Evolutionary conservation across 371 early-diverging fungal species (phyloP), one percentile per base, ranked within the genome.

Genomic region (Apophysomyces sp.): DNA sequence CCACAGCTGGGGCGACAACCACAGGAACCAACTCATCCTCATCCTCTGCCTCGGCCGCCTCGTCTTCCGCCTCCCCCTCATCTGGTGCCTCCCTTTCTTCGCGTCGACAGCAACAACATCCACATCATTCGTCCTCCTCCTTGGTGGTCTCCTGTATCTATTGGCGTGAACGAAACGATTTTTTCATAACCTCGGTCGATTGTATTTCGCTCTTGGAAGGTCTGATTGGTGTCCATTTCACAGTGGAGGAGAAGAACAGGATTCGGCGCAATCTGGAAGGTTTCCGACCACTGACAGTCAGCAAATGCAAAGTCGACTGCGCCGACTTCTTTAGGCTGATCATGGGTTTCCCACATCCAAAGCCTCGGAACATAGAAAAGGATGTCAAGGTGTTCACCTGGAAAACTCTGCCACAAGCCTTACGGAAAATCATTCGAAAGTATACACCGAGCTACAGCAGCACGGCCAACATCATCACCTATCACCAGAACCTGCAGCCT

Each of bases 301-400:
- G 87, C 65, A 93, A 93, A 71, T 83, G 85, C 68, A 89, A 89
- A 61, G 69, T 85, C 6, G 89, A 91, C 27, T 84, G 86, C 28
- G 85, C 87, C 12, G 89, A 86, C 15, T 91, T 93, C 61, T 93
- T 90, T 77, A 88, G 87, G 69, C 65, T 87, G 54, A 89, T 93
- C 70, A 93, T 93, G 93, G 74, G 85, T 8, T 93, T 90, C 65
- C 89, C 90, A 0, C 87, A 89, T 65, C 92, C 93, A 44, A 92
- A 90, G 72, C 93, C 93, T 27, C 72, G 93, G 26, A 92, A 92
- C 65, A 92, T 92, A 58, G 92, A 92, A 73, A 93, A 93, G 63
- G 92, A 92, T 52, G 89, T 93, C 73, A 92, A 92, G 71, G 90
- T 93, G 0, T 93, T 91, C 69, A 82, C 84, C 13, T 93, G 93